These are phyloP conservation scores for Tinospora cordifolia DNA, from an alignment of 164 flowering plant genomes.

Conservation along the genomic window DNA sequence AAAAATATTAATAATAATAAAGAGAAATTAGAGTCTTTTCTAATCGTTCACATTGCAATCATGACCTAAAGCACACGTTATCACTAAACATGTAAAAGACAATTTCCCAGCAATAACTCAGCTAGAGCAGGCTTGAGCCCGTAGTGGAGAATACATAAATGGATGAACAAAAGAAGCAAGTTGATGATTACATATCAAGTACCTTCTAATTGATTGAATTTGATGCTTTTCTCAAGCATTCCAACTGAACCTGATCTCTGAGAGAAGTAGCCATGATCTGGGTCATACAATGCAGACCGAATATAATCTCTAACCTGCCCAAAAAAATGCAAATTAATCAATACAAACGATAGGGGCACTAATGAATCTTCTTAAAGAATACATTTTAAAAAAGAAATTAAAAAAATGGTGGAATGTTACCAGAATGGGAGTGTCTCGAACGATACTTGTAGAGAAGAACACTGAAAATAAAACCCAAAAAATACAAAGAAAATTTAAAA, in stretches of 20 bases:
- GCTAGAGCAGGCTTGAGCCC: no score
- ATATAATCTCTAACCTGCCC: constrained; percentile 83
- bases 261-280: constrained; percentile 79
- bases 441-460: constrained; percentile 47
- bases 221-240: constrained; percentile 64
- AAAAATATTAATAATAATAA: no score
- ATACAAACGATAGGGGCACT: background rate
- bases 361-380: background rate
- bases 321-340: background rate
- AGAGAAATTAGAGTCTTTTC: background rate
- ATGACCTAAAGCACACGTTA: background rate
- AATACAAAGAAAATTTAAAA: background rate
- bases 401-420: constrained; percentile 27
- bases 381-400: background rate
- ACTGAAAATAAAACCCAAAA: constrained; percentile 13
- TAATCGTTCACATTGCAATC: background rate
- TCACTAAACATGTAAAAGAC: background rate
- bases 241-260: constrained; percentile 73
- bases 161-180: background rate
- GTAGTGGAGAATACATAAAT: background rate
- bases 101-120: background rate
- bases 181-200: background rate
- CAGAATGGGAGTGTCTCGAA: constrained; percentile 57
- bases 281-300: constrained; percentile 68
- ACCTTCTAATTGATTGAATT: constrained; percentile 80